Base-by-base conservation (phyloP, 2,329 filamentous ascomycete genomes). In the Colletotrichum chlorophyti region DNA sequence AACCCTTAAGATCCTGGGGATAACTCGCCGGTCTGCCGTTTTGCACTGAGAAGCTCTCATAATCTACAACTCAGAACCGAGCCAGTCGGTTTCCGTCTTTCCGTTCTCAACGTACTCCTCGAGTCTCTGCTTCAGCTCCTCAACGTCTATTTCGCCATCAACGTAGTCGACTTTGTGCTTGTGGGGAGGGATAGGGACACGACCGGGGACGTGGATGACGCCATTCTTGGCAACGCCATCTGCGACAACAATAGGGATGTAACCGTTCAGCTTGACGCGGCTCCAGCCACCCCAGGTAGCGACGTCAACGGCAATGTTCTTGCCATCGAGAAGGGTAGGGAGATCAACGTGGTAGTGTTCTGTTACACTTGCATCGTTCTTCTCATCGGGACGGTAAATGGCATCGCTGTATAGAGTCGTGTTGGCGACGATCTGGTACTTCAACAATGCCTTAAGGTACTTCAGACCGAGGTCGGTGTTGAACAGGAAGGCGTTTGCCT, bases 401-500 rank as follows among this genome's bases (percentile, higher is more conserved):
- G 88, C 89, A 69, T 97, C 93, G 6, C 89, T 91, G 79, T 97
- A 97, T 0, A 96, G 76, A 0, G 90, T 93, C 58, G 87, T 82
- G 67, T 91, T 85, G 37, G 86, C 82, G 1, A 89, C 89, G 45
- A 93, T 81, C 67, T 94, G 90, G 70, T 96, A 96, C 76, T 91
- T 80, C 14, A 96, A 79, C 41, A 97, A 77, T 0, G 91, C 91
- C 64, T 84, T 86, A 15, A 97, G 83, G 70, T 91, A 96, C 71
- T 88, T 88, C 63, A 83, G 78, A 2, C 93, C 93, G 49, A 81
- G 83, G 24, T 84, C 79, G 58, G 89, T 91, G 72, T 83, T 83
- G 81, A 97, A 97, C 4, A 97, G 80, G 81, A 96, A 97, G 19
- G 87, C 90, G 69, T 94, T 96, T 66, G 89, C 84, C 53, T 72